These are phyloP conservation scores for Aspergillus uvarum DNA, from an alignment of 2,329 filamentous ascomycete genomes.

Conservation along the genomic window DNA sequence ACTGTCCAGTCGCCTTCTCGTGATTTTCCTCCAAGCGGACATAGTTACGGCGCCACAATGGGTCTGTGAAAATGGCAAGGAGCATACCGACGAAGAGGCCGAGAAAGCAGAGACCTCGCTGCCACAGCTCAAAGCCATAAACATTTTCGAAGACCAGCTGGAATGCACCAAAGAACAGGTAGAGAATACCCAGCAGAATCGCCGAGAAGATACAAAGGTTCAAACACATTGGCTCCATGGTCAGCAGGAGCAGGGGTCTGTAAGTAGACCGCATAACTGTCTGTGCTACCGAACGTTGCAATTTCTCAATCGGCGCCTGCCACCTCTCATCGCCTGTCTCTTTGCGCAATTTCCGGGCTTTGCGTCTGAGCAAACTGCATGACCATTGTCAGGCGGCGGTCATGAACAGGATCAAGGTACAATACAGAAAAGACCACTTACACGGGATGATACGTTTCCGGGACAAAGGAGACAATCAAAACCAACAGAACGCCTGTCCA, in stretches of 20 bases:
- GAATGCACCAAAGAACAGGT: conserved; percentile 90
- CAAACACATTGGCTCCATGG: conserved; percentile 82
- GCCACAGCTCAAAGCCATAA: conserved; percentile 75
- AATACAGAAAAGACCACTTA: conserved; percentile 20
- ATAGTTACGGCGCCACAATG: conserved; percentile 49
- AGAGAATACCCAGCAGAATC: conserved; percentile 81
- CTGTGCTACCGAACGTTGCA: conserved; percentile 63
- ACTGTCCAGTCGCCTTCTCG: conserved; percentile 32
- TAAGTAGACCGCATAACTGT: conserved; percentile 61
- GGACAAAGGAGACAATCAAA: conserved; percentile 69
- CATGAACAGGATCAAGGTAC: background rate
- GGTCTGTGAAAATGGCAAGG: conserved; percentile 46
- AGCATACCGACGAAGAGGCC: conserved; percentile 51
- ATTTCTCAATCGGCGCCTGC: conserved; percentile 73
- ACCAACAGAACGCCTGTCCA: conserved; percentile 68
- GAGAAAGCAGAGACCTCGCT: conserved; percentile 76
- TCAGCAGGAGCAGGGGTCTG: conserved; percentile 72
- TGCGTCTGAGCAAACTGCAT: conserved; percentile 61
- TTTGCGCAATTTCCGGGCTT: conserved; percentile 67
- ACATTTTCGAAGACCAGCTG: conserved; percentile 72
- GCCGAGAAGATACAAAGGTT: conserved; percentile 80
- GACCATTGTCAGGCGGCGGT: conserved; percentile 30
- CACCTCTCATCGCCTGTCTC: conserved; percentile 77
- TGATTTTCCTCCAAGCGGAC: conserved; percentile 41
- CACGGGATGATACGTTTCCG: conserved; percentile 76